Evolutionary conservation across 345 rosid species (phyloP).

Genomic region (Punica granatum): DNA sequence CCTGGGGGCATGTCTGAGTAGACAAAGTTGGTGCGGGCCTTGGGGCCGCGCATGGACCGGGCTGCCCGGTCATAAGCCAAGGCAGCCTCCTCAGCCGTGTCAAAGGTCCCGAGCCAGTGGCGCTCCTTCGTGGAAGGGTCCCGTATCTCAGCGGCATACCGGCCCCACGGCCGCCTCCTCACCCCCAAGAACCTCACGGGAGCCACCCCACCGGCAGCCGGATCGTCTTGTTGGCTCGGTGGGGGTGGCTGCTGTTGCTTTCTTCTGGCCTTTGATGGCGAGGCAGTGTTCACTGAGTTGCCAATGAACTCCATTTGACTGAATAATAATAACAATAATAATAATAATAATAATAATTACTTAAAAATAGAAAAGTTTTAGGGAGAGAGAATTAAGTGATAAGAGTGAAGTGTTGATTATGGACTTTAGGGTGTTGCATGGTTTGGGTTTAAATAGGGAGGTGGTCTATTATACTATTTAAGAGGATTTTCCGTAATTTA

Average conservation of each 20-base stretch:
- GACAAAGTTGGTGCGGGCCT: slow-evolving; percentile 86
- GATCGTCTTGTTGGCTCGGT: slow-evolving; percentile 8
- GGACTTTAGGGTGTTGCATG: slow-evolving; percentile 5
- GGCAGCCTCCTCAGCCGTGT: slow-evolving; percentile 90
- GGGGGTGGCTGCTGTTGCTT: slow-evolving; percentile 22
- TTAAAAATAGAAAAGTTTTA: neutral
- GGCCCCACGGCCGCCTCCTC: slow-evolving; percentile 91
- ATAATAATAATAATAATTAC: neutral
- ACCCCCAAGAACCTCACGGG: slow-evolving; percentile 71
- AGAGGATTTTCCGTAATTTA: neutral
- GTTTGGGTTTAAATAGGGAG: slow-evolving; percentile 11
- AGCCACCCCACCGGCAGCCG: slow-evolving; percentile 19
- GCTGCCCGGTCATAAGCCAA: slow-evolving; percentile 88
- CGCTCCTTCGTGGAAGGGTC: slow-evolving; percentile 90
- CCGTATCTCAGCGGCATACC: slow-evolving; percentile 92
- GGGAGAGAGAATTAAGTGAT: neutral
- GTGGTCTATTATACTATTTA: neutral
- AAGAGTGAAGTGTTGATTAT: slow-evolving; percentile 2
- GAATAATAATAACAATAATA: neutral
- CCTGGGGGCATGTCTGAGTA: slow-evolving; percentile 82
- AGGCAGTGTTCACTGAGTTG: slow-evolving; percentile 21
- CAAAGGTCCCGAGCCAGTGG: slow-evolving; percentile 90
- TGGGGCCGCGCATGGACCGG: slow-evolving; percentile 76
- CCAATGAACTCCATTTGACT: slow-evolving; percentile 28
- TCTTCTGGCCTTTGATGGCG: slow-evolving; percentile 56